Evolutionary conservation across 73 alveolate genomes (phyloP), one percentile per base, ranked within the genome.

Genomic region (Symbiodinium pilosum): DNA sequence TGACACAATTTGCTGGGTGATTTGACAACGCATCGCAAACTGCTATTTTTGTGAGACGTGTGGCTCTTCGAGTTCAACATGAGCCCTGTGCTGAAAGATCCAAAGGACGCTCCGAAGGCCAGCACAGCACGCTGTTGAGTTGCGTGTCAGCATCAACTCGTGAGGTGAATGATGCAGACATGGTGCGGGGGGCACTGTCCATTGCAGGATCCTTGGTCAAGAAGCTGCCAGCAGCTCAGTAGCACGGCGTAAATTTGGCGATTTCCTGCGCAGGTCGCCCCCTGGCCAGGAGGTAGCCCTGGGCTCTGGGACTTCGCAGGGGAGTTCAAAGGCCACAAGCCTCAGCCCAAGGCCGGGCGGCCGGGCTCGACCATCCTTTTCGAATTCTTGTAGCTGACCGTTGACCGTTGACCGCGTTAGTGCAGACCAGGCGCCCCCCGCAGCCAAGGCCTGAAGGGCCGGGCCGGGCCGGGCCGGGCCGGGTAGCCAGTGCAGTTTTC

Each of bases 21-120:
- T n/a, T n/a, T n/a, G n/a, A n/a, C n/a, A n/a, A n/a, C n/a, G n/a
- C n/a, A n/a, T n/a, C n/a, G n/a, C n/a, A n/a, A n/a, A 30, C 34
- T 54, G 39, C 38, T 47, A 38, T 34, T 44, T 6, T 16, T 34
- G 28, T 32, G 64, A 92, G 98, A 73, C 44, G 98, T 92, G 91
- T 92, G 98, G 98, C 91, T 92, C 40, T 92, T 92, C 26, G 98
- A 92, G 98, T 92, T 92, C 98, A 92, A 92, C 98, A 92, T 92
- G 98, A 92, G 98, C 83, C 98, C 98, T 34, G 98, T 92, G 83
- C 86, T 92, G 43, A 92, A 92, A 73, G 98, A 92, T 34, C 98
- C 98, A 30, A 73, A 75, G 98, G 98, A 92, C 43, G 98, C 77
- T 32, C 98, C 98, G n/a, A 75, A 92, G 98, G 98, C 54, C 2